These are phyloP conservation scores for Blastocladiella britannica DNA, from an alignment of 192 early-diverging fungal genomes.

Conservation along the genomic window DNA sequence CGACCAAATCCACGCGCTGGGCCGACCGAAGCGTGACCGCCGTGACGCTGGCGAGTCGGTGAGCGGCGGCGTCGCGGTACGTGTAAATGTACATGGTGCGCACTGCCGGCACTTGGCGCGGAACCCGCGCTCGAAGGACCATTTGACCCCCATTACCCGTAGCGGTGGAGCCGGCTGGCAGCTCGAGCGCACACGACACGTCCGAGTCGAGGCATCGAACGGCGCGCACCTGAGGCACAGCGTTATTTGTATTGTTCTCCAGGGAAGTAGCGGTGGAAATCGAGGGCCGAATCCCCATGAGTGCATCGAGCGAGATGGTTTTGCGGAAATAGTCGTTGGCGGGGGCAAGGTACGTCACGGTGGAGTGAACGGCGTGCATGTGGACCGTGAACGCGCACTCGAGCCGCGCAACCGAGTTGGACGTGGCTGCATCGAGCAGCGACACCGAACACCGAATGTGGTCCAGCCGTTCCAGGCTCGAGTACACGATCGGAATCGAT, in stretches of 20 bases:
- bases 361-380: neutral
- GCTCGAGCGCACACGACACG: neutral
- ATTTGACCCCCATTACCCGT: no score
- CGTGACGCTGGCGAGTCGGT: no score
- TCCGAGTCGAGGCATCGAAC: neutral
- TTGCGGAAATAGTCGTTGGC: neutral
- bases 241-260: no score
- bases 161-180: no score
- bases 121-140: no score
- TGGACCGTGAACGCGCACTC: neutral
- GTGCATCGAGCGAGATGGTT: neutral
- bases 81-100: no score
- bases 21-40: neutral
- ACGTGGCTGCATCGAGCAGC: neutral
- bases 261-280: neutral
- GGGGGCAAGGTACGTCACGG: neutral
- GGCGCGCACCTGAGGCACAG: neutral
- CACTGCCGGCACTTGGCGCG: no score
- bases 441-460: neutral
- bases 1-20: neutral
- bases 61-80: no score
- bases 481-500: neutral
- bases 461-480: neutral
- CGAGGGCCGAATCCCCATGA: neutral
- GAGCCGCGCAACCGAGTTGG: neutral